Evolutionary conservation across 768 basidiomycete species (phyloP).

Genomic region (Gelatoporia subvermispora): DNA sequence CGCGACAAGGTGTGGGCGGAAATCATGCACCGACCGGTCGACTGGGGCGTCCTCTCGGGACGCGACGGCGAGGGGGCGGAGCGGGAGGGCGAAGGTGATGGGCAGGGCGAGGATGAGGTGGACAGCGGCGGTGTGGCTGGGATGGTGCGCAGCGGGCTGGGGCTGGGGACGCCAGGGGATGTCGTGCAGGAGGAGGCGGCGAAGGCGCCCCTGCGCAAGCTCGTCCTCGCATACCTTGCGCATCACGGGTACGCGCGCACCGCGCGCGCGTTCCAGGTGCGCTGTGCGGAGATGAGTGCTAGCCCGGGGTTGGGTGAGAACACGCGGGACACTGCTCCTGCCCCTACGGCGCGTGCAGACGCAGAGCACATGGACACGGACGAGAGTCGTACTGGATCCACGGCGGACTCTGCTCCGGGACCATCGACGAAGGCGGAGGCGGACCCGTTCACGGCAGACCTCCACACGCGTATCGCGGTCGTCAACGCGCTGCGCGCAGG

Average conservation of each 20-base stretch:
- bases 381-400: conserved; percentile 1
- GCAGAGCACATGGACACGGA: conserved; percentile 13
- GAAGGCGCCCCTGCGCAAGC: conserved; percentile 59
- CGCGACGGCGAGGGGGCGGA: conserved; percentile 4
- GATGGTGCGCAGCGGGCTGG: neutral
- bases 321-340: conserved; percentile 1
- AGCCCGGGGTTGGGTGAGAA: neutral
- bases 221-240: conserved; percentile 74
- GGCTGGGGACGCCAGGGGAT: neutral
- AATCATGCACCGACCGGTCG: conserved; percentile 55
- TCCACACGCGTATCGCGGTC: conserved; percentile 65
- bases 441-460: conserved; percentile 39
- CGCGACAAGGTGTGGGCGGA: conserved; percentile 61
- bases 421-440: conserved; percentile 18
- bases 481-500: conserved; percentile 65
- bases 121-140: neutral
- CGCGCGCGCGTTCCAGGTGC: conserved; percentile 60
- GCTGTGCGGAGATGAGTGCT: conserved; percentile 25
- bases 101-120: conserved; percentile 5
- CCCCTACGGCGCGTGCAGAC: neutral
- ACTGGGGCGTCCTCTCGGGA: conserved; percentile 27
- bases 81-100: conserved; percentile 1
- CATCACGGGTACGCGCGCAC: conserved; percentile 83
- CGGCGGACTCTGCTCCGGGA: neutral
- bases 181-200: conserved; percentile 37